phyloP scores from a whole-genome alignment of 1,284 basidiomycete species.

The Fomitopsis palustris region DNA sequence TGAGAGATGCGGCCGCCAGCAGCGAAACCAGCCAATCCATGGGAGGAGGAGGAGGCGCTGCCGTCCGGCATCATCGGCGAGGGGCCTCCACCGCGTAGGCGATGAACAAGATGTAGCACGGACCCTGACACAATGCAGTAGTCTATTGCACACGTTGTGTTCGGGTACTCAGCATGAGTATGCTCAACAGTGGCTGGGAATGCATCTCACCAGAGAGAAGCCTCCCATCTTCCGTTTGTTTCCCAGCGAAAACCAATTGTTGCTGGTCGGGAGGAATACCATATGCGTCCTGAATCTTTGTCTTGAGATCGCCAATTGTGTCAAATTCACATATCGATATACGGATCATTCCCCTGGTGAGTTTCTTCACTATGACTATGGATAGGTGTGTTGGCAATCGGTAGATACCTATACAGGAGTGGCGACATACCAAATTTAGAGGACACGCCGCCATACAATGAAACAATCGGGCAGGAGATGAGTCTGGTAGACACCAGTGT shows the following conservation, averaged over 20 bases:
- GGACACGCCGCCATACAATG: too few species aligned
- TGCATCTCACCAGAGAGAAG: background rate
- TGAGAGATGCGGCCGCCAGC: slow-evolving; percentile 1
- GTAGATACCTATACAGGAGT: too few species aligned
- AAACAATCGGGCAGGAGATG: background rate
- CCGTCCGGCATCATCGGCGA: too few species aligned
- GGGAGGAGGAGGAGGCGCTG: too few species aligned
- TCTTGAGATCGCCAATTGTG: background rate
- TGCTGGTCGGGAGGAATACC: background rate
- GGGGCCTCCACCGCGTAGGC: background rate
- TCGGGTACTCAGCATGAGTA: background rate
- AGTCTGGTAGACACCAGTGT: background rate
- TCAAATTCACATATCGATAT: background rate
- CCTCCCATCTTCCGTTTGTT: background rate
- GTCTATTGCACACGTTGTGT: background rate
- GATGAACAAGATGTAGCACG: background rate
- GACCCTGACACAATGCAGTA: background rate
- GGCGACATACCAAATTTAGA: too few species aligned
- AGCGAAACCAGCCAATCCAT: background rate
- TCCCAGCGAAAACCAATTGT: background rate
- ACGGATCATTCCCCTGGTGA: background rate
- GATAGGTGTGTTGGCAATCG: background rate
- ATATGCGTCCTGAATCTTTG: background rate
- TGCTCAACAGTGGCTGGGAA: background rate
- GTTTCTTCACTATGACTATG: background rate